Evolutionary conservation across 2,329 filamentous ascomycete genomes (phyloP).

Genomic region (Trichoderma sp.): DNA sequence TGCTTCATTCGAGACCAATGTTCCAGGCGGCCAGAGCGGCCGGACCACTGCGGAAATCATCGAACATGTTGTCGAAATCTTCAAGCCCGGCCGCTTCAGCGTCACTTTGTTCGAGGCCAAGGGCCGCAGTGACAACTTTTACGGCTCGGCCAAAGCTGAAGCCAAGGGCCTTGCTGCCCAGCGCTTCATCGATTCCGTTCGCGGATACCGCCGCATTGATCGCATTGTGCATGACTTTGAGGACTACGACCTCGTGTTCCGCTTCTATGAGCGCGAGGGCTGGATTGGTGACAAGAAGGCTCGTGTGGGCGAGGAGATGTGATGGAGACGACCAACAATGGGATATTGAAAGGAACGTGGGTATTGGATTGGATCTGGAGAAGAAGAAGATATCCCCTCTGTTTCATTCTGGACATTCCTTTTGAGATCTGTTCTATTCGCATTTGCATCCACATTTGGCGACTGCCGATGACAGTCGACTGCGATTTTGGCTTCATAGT

Average conservation of each 20-base stretch:
- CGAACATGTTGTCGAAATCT: conserved; percentile 90
- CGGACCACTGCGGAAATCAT: conserved; percentile 88
- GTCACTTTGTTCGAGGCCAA: conserved; percentile 96
- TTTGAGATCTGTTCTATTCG: neutral
- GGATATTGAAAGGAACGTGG: neutral
- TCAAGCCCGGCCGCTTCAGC: conserved; percentile 96
- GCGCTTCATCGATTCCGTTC: conserved; percentile 69
- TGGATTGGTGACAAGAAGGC: conserved; percentile 57
- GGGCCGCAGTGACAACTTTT: conserved; percentile 44
- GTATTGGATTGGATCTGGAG: neutral
- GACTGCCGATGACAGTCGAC: neutral
- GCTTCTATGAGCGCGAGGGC: conserved; percentile 90
- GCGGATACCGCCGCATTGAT: conserved; percentile 85
- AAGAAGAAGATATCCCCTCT: neutral
- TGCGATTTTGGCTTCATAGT: neutral
- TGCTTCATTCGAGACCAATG: conserved; percentile 97
- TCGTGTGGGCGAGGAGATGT: conserved; percentile 52
- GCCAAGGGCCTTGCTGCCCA: conserved; percentile 39
- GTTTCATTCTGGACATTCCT: conserved; percentile 17
- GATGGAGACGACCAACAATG: neutral
- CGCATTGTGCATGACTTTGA: conserved; percentile 97
- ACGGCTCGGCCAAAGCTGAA: conserved; percentile 42
- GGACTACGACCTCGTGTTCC: conserved; percentile 93
- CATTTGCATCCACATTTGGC: neutral
- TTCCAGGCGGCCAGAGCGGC: conserved; percentile 82